A percentile compares a stretch with the other conserved stretches of the same genome.
Conservation (phyloP, 1,139 yeast genomes). For the Blastobotrys persicus region DNA sequence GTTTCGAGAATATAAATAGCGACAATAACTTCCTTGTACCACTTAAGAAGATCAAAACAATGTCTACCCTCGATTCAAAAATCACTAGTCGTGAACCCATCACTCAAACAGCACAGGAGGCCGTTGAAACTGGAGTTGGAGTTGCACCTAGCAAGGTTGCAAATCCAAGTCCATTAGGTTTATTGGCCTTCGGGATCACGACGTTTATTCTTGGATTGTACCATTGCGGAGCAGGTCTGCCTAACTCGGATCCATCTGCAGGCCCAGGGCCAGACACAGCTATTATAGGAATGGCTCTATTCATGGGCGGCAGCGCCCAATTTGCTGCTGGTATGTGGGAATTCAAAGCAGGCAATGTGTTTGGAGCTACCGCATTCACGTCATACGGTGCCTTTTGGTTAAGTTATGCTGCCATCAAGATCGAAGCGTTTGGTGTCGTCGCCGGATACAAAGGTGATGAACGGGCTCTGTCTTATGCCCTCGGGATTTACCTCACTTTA, state of each 20-base stretch:
- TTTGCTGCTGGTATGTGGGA: slow-evolving; percentile 73
- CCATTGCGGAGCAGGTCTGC: slow-evolving; percentile 6
- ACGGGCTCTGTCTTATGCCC: slow-evolving; percentile 48
- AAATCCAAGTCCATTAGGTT: slow-evolving; percentile 85
- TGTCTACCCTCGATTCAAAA: not conserved
- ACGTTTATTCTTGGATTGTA: slow-evolving; percentile 27
- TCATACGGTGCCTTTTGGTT: slow-evolving; percentile 84
- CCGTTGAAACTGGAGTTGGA: not conserved
- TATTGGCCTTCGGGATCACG: slow-evolving; percentile 78
- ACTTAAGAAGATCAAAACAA: too few relatives aligned
- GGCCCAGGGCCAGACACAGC: slow-evolving; percentile 33
- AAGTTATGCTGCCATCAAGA: slow-evolving; percentile 62
- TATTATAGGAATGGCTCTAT: slow-evolving; percentile 67
- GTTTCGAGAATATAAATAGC: not conserved
- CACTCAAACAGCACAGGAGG: not conserved
- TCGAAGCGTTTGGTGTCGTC: slow-evolving; percentile 66
- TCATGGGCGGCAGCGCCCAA: slow-evolving; percentile 79
- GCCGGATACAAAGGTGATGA: slow-evolving; percentile 48
- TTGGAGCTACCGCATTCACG: slow-evolving; percentile 74
- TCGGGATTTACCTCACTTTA: slow-evolving; percentile 70
- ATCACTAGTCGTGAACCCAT: not conserved
- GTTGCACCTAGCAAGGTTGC: not conserved
- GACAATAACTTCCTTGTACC: not conserved
- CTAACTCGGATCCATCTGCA: not conserved
- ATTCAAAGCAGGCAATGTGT: slow-evolving; percentile 63